These are phyloP conservation scores for Ganoderma sinense DNA, from an alignment of 1,284 basidiomycete species.

Conservation along the genomic window DNA sequence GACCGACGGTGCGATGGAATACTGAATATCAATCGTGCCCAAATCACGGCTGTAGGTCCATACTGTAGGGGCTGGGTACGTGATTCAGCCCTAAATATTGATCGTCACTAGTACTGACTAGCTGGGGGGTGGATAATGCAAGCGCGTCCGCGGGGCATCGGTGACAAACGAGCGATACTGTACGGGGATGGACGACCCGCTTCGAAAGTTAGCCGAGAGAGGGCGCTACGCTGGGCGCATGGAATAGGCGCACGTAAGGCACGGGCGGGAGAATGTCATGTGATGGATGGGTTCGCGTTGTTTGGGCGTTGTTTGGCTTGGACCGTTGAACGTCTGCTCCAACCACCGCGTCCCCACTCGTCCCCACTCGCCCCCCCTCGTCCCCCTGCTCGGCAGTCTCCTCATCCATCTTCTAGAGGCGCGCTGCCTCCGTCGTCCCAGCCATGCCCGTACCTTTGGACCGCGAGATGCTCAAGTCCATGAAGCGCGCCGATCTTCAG, in stretches of 20 bases:
- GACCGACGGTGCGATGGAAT: slow-evolving; percentile 8
- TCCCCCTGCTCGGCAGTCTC: neutral
- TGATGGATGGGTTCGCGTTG: slow-evolving; percentile 33
- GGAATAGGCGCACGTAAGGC: neutral
- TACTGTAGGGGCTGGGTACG: neutral
- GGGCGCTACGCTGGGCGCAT: neutral
- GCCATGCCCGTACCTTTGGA: slow-evolving; percentile 59
- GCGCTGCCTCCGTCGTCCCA: slow-evolving; percentile 11
- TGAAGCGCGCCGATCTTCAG: slow-evolving; percentile 78
- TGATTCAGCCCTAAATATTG: too few species aligned
- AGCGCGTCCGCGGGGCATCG: neutral
- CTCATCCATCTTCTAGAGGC: slow-evolving; percentile 12
- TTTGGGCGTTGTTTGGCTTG: slow-evolving; percentile 36
- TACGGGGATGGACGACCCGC: neutral
- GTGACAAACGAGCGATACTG: neutral
- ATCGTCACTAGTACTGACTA: neutral
- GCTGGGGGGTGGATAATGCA: neutral
- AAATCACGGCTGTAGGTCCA: too few species aligned
- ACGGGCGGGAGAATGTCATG: slow-evolving; percentile 19
- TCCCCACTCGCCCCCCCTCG: neutral
- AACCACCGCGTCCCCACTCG: slow-evolving; percentile 24
- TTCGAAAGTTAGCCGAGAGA: neutral
- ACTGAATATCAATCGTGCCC: too few species aligned
- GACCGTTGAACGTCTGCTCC: slow-evolving; percentile 25
- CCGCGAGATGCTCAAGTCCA: slow-evolving; percentile 61